Base-by-base conservation (phyloP, 2,329 filamentous ascomycete species). In the Fusarium staphyleae region DNA sequence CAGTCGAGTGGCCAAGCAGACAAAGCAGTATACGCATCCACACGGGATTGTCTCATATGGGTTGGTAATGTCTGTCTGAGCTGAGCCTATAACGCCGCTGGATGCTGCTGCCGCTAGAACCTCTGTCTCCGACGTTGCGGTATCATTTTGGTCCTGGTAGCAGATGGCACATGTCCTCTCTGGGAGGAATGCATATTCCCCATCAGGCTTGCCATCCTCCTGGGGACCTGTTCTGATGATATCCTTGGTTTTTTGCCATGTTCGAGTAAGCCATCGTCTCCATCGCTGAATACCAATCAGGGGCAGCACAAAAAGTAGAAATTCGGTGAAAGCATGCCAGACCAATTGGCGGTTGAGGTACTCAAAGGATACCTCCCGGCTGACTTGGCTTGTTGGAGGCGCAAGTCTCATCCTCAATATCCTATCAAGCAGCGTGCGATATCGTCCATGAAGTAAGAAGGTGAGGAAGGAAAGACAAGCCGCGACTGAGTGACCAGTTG, bases 251-350 rank as follows among this genome's bases (percentile, higher is more conserved):
- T 88, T 92, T 64, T 89, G 86, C 91, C 92, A 96, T n/a, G 87
- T 86, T 57, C 92, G 84, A 15, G 84, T 81, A n/a, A 97, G 78
- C 88, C 93, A 96, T 62, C 93, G 84, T 52, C 91, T 85, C 95
- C 95, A 99, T 62, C 92, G 85, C 68, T 90, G 88, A 64, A 99
- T 93, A 44, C 95, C 95, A 34, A 99, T 90, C n/a, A 99, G 82
- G 0, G 95, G 95, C n/a, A 99, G 81, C 14, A 98, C 84, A 72
- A 98, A 99, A 26, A 99, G 83, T n/a, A 99, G 80, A 67, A 99
- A 99, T 72, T 99, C 95, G 19, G 95, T 99, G 68, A 99, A 96
- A n/a, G 95, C 95, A 75, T 99, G 95, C 95, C 95, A 99, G 30
- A 99, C 95, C 10, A 99, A 85, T 75, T 99, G 95, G 40, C 95